Evolutionary conservation across 345 rosid genomes (phyloP), one percentile per base, ranked within the genome.

Genomic region (Carallia brachiata): DNA sequence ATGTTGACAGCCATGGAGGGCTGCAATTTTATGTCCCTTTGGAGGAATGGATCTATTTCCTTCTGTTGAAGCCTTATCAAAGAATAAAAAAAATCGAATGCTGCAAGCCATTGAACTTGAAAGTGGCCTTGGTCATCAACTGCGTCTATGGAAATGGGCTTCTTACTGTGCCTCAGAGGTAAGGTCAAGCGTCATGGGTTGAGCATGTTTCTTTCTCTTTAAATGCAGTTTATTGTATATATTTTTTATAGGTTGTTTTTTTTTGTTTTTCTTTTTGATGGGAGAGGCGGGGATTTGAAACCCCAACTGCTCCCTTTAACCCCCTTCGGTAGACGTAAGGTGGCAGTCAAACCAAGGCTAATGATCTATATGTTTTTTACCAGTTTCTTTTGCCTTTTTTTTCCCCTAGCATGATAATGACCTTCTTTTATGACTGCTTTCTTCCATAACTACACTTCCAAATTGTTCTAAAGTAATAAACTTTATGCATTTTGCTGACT

Each of bases 121-220:
- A 82, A 92, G 93, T 79, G 94, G 97, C 65, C 82, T 95, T 74
- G 97, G 92, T 70, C 90, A 77, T 78, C 99, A 92, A 69, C 84
- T 87, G 87, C 87, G 80, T 55, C 88, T 95, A 52, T 89, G 97
- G 99, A 95, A 89, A 81, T 95, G 99, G 99, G 97, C 99, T 73
- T 87, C 97, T 52, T 89, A 79, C 68, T 86, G 93, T 84, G 90
- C 97, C 59, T 90, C 99, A 71, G 97, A 95, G 89, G 99, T 92
- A 74, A 67, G 70, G n/a, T 9, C 37, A 15, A 27, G 60, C 23
- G 5, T 52, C 55, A 32, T 32, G 34, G 34, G 34, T 52, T 2
- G 23, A 15, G 19, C 60, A 10, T 19, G 4, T 56, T 56, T 56
- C 60, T 56, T 19, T 7, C 7, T 56, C 31, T 56, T 56, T 27